These are phyloP conservation scores for Abelmoschus esculentus DNA, from an alignment of 345 rosid species.

Conservation along the genomic window DNA sequence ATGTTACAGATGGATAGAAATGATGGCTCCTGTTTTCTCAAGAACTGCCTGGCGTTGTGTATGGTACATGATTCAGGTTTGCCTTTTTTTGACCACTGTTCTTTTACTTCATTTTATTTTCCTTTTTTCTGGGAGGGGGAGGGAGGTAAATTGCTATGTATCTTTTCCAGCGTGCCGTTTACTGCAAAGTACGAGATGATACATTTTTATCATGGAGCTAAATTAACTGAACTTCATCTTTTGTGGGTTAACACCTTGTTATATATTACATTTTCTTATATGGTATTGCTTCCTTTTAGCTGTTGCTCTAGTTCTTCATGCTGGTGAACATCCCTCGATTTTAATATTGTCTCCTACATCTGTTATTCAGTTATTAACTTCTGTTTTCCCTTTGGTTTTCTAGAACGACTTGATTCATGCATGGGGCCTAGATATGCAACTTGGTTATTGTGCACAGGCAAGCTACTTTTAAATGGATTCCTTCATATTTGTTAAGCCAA, in stretches of 20 bases:
- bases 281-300: background rate
- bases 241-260: background rate
- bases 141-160: background rate
- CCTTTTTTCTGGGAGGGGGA: background rate
- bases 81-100: background rate
- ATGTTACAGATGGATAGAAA: slow-evolving; percentile 56
- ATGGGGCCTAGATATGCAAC: slow-evolving; percentile 65
- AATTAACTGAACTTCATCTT: background rate
- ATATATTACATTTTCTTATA: background rate
- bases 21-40: slow-evolving; percentile 81
- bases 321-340: background rate
- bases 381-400: background rate
- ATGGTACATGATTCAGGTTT: slow-evolving; percentile 73
- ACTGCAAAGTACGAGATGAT: background rate
- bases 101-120: background rate
- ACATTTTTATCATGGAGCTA: background rate
- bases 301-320: background rate
- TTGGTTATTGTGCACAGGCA: slow-evolving; percentile 67
- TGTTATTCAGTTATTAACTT: background rate
- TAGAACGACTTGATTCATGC: slow-evolving; percentile 73
- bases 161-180: background rate
- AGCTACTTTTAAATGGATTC: slow-evolving; percentile 16
- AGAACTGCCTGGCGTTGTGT: slow-evolving; percentile 66
- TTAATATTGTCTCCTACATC: background rate
- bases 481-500: background rate